Percentiles rank a stretch among this genome's conserved stretches.
phyloP scores from a whole-genome alignment of 257 asterid species.

The Jacaranda mimosifolia region DNA sequence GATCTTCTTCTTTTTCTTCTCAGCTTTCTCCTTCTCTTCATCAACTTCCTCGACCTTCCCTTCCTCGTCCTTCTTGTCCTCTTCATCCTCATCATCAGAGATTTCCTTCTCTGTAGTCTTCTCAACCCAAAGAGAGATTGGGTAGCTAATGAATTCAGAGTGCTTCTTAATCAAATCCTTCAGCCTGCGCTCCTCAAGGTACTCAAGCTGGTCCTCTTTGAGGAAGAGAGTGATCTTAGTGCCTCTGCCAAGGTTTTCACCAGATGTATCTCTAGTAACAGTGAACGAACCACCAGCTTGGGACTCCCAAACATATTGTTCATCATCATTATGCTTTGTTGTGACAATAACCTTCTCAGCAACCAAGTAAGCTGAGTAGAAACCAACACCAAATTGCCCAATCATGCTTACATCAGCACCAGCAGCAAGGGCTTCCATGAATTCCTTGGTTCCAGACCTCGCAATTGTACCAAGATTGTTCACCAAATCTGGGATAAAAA shows the following conservation, averaged over 20 bases:
- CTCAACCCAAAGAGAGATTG: constrained; percentile 68
- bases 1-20: constrained; percentile 67
- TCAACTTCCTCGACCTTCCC: constrained; percentile 70
- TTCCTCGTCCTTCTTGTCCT: constrained; percentile 67
- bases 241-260: constrained; percentile 66
- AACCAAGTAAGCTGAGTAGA: too few species aligned
- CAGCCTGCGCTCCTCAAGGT: constrained; percentile 67
- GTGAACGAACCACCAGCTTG: constrained; percentile 75
- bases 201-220: constrained; percentile 74
- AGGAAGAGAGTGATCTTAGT: constrained; percentile 61
- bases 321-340: constrained; percentile 65
- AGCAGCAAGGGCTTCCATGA: constrained; percentile 72
- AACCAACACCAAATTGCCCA: constrained; percentile 68
- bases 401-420: constrained; percentile 81
- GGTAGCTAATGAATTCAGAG: constrained; percentile 71
- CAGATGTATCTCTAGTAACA: constrained; percentile 60
- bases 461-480: constrained; percentile 74
- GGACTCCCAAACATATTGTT: constrained; percentile 71
- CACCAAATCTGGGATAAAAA: constrained; percentile 55
- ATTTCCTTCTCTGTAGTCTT: constrained; percentile 71
- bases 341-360: constrained; percentile 48
- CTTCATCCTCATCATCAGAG: constrained; percentile 74
- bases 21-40: constrained; percentile 63
- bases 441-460: constrained; percentile 70
- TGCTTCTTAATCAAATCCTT: constrained; percentile 72